Evolutionary conservation across 2,329 filamentous ascomycete genomes (phyloP).

Genomic region (Aphanocladium album): DNA sequence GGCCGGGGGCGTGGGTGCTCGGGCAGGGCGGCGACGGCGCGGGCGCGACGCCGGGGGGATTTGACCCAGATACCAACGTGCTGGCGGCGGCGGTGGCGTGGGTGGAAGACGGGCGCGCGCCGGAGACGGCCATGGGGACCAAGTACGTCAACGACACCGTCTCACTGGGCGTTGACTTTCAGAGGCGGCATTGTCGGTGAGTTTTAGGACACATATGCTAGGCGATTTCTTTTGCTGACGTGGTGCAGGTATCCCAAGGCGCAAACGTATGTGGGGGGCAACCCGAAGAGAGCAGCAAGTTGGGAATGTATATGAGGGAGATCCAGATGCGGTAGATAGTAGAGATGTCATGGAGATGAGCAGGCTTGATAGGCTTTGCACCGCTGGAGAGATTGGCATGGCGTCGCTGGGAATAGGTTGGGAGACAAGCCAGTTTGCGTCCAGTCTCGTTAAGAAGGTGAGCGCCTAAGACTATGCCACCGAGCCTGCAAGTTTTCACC

Average conservation of each 20-base stretch:
- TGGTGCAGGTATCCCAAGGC: neutral
- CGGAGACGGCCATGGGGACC: conserved; percentile 23
- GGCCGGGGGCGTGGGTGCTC: conserved; percentile 33
- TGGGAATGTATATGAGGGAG: neutral
- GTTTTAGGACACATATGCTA: neutral
- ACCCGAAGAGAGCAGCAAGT: neutral
- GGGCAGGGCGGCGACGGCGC: conserved; percentile 20
- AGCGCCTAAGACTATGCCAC: no score
- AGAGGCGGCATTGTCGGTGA: conserved; percentile 5
- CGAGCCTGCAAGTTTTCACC: no score
- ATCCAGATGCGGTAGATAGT: neutral
- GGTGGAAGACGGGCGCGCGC: conserved; percentile 39
- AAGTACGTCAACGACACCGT: neutral
- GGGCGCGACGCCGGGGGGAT: conserved; percentile 17
- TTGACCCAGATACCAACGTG: conserved; percentile 36
- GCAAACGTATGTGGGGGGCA: neutral
- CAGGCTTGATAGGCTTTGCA: no score
- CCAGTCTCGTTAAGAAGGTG: no score
- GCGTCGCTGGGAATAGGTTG: no score
- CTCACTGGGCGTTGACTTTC: neutral
- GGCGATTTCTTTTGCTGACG: neutral
- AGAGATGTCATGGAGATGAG: no score
- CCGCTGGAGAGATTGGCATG: no score
- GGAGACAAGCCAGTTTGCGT: no score
- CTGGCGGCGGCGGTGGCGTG: conserved; percentile 41